Base-by-base conservation (phyloP, 2,329 filamentous ascomycete species). In the Aspergillus pseudoterreus region DNA sequence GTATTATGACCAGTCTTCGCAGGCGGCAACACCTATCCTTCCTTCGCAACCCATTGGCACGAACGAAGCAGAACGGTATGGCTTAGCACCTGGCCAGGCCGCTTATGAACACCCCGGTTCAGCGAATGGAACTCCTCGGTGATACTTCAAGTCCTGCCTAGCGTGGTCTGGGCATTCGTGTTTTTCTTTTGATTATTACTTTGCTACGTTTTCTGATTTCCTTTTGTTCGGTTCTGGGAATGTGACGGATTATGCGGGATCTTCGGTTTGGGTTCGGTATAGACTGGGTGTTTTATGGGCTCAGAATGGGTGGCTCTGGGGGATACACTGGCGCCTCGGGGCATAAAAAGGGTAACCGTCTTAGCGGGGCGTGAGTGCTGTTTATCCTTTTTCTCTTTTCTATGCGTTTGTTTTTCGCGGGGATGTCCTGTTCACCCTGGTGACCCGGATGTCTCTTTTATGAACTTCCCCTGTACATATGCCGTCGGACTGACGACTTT, bases 1-100 rank as follows among this genome's bases (percentile, higher is more conserved):
- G 17, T 70, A 69, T 45, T 71, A 61, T 49, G 67, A 71, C n/a
- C 66, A 64, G 48, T 52, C 62, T 10, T 64, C 66, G 32, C 66
- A 68, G 30, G 57, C 58, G 45, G 59, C 58, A 19, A 69, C 67
- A 21, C 64, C 68, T 11, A 65, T 71, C 39, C 60, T 71, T 43
- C 67, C 67, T 30, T 71, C 68, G 35, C 68, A 71, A 49, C 57
- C 59, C 12, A 64, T 70, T 52, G 59, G 52, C 49, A 47, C 57
- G 15, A 63, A 60, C 27, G 67, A 69, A 50, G 58, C 59, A 43
- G 66, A 69, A 56, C 66, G 67, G 52, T 69, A 63, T 57, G 61
- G 63, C 52, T 50, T 63, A 32, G 54, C 57, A 41, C 54, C 64
- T 43, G 63, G 60, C 36, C 59, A 63, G 43, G 39, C 59, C 24